Percentiles rank a stretch among this genome's conserved stretches.
phyloP scores from a whole-genome alignment of 495 filamentous ascomycete species.

The Oidiodendron maius region DNA sequence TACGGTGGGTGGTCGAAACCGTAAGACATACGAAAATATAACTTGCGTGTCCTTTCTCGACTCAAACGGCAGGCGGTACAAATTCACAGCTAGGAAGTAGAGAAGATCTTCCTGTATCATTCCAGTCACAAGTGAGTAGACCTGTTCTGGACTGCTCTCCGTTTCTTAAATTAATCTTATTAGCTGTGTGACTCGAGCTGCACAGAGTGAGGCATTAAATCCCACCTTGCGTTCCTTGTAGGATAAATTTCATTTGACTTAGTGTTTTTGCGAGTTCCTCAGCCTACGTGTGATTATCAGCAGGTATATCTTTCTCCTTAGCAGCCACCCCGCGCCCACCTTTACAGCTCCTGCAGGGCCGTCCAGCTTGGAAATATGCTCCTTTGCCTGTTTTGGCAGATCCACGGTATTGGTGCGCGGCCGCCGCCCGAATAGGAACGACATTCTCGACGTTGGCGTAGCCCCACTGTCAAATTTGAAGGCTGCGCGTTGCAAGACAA shows the following conservation, averaged over 20 bases:
- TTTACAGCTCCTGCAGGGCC: conserved; percentile 43
- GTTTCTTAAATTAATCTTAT: conserved; percentile 52
- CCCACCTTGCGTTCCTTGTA: conserved; percentile 61
- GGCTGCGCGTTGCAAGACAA: conserved; percentile 10
- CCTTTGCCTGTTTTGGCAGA: conserved; percentile 46
- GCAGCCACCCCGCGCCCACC: conserved; percentile 27
- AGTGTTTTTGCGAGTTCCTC: conserved; percentile 75
- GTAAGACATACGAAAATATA: conserved; percentile 83
- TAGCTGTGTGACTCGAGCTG: conserved; percentile 1
- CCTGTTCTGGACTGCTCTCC: conserved; percentile 79
- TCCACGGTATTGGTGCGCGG: conserved; percentile 47
- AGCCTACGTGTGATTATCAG: conserved; percentile 34
- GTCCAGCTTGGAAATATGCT: conserved; percentile 49
- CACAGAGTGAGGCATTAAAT: not conserved
- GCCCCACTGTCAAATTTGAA: not conserved
- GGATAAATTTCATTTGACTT: conserved; percentile 73
- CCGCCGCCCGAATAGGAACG: conserved; percentile 83
- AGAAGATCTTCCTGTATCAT: conserved; percentile 86
- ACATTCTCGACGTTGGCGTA: conserved; percentile 24
- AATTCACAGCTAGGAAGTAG: conserved; percentile 68
- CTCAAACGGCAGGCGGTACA: conserved; percentile 87
- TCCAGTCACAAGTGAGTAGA: conserved; percentile 69
- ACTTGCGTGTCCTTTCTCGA: conserved; percentile 84
- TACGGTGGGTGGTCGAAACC: conserved; percentile 62
- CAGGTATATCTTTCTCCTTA: not conserved